These are phyloP conservation scores for Protomyces inouyei DNA, from an alignment of 1,139 yeast species.

Conservation along the genomic window DNA sequence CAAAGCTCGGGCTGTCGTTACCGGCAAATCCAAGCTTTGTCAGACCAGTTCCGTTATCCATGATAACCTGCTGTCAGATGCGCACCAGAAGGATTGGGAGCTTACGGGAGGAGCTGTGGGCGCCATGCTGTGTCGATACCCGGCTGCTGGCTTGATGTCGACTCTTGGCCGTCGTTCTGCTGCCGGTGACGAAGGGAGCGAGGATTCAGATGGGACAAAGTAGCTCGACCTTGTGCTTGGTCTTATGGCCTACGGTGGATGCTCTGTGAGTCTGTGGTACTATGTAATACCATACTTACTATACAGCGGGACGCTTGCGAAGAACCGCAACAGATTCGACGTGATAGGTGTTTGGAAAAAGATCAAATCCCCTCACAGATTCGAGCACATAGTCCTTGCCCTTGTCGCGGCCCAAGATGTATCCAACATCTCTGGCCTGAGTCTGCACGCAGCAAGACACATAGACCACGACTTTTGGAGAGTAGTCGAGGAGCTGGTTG, in stretches of 20 bases:
- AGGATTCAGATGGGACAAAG: background rate
- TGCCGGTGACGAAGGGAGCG: background rate
- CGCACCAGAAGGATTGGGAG: background rate
- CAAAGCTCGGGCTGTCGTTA: conserved; percentile 94
- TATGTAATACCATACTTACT: too few species aligned
- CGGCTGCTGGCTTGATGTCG: background rate
- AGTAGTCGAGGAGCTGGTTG: conserved; percentile 73
- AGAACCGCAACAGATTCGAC: conserved; percentile 80
- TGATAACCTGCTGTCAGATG: conserved; percentile 8
- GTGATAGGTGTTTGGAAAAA: conserved; percentile 97
- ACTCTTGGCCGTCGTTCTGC: background rate
- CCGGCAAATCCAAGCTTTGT: conserved; percentile 98
- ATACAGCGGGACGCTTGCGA: conserved; percentile 30
- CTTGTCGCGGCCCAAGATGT: conserved; percentile 63
- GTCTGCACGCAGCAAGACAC: conserved; percentile 97
- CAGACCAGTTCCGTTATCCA: conserved; percentile 84
- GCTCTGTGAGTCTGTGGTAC: too few species aligned
- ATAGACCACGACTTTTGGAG: conserved; percentile 82
- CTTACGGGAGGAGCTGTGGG: conserved; percentile 60
- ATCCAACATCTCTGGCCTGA: conserved; percentile 89
- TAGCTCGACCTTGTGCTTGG: too few species aligned
- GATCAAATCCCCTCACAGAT: conserved; percentile 88
- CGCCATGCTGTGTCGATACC: conserved; percentile 3
- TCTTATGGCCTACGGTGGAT: too few species aligned
- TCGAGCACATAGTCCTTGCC: conserved; percentile 53